phyloP scores from a whole-genome alignment of 352 stramenopile genomes.

The Pelagophyceae sp. region DNA sequence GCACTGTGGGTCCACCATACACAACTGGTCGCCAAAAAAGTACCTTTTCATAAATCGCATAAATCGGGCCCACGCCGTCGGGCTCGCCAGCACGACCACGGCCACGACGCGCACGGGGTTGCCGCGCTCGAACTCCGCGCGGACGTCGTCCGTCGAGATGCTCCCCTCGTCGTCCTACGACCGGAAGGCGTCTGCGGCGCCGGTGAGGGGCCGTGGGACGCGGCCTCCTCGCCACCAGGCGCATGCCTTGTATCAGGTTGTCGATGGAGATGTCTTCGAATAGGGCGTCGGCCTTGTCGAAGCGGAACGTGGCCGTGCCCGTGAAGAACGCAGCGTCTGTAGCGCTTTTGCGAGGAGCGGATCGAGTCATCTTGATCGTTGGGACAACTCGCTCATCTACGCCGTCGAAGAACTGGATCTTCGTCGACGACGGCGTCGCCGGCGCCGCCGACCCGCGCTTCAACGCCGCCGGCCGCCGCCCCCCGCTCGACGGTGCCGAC shows the following conservation, averaged over 20 bases:
- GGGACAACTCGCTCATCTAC: conserved; percentile 3
- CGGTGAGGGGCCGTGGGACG: too few relatives aligned
- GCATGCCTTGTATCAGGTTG: neutral
- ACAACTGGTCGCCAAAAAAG: too few relatives aligned
- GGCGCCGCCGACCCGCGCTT: too few relatives aligned
- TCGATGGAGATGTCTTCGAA: neutral
- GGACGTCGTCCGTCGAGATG: neutral
- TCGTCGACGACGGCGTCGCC: neutral
- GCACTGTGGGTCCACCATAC: too few relatives aligned
- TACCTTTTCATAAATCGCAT: conserved; percentile 13
- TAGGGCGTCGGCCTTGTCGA: neutral
- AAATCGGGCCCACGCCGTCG: neutral
- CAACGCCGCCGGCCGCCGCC: too few relatives aligned
- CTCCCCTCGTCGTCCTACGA: neutral
- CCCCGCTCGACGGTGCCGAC: too few relatives aligned
- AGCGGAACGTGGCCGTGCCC: neutral
- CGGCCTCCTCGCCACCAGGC: neutral
- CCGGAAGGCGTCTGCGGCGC: too few relatives aligned
- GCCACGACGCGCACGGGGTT: neutral
- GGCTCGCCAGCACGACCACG: neutral
- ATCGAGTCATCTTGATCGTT: neutral
- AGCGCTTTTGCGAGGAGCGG: neutral
- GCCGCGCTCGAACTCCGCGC: neutral
- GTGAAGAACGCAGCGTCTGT: neutral
- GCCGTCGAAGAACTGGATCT: conserved; percentile 9